A percentile compares a stretch with the other conserved stretches of the same genome.
Evolutionary conservation across 1,284 basidiomycete genomes (phyloP).

Genomic region (Cutaneotrichosporon sp.): DNA sequence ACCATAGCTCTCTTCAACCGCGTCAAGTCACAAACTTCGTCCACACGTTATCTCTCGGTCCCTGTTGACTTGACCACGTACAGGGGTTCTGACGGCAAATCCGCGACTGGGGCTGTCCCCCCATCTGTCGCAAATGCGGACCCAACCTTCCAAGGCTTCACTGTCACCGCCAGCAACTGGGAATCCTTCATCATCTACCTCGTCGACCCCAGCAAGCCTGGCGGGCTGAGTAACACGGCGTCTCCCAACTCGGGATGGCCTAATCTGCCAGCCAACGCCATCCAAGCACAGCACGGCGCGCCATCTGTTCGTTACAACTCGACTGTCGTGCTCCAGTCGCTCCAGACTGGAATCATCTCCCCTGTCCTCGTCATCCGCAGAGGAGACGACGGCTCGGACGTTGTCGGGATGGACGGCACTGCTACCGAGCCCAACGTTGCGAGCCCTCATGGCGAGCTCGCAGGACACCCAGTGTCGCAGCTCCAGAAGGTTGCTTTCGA

Average conservation of each 20-base stretch:
- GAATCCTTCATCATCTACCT: conserved; percentile 86
- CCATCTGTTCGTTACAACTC: conserved; percentile 90
- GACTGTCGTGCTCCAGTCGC: conserved; percentile 89
- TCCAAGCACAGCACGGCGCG: conserved; percentile 53
- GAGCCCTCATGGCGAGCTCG: conserved; percentile 77
- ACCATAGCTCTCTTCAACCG: conserved; percentile 94
- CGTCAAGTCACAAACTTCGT: conserved; percentile 86
- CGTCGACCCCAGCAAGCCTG: conserved; percentile 67
- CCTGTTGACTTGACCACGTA: conserved; percentile 84
- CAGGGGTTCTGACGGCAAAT: conserved; percentile 83
- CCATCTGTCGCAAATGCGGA: conserved; percentile 20
- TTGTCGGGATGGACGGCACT: conserved; percentile 70
- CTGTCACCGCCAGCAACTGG: conserved; percentile 56
- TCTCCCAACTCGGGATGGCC: conserved; percentile 61
- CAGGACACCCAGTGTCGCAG: conserved; percentile 91
- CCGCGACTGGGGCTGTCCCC: conserved; percentile 66
- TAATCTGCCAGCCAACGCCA: conserved; percentile 82
- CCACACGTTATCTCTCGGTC: conserved; percentile 92
- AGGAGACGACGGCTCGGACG: conserved; percentile 85
- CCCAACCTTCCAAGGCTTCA: conserved; percentile 48
- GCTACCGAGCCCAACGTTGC: conserved; percentile 31
- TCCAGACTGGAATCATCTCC: conserved; percentile 88
- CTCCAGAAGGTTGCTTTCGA: conserved; percentile 90
- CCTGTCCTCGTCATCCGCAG: conserved; percentile 91
- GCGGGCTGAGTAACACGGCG: conserved; percentile 71